phyloP scores from a whole-genome alignment of 257 asterid genomes.

The Nicotiana noctiflora region DNA sequence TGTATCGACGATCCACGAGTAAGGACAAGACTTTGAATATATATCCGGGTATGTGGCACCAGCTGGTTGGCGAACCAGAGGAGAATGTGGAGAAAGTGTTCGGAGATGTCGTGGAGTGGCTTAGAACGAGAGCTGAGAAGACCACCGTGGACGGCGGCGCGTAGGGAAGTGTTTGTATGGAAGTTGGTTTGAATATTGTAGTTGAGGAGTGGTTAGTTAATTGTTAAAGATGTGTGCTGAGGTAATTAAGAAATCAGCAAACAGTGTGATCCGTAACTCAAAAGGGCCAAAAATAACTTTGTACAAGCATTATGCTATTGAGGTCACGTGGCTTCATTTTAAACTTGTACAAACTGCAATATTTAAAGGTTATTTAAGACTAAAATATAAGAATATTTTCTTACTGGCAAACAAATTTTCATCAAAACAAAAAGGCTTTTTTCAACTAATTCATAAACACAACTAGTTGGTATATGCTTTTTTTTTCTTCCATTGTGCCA shows the following conservation, averaged over 20 bases:
- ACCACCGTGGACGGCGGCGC: background rate
- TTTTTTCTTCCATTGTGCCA: too few relatives aligned
- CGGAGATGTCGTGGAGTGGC: constrained; percentile 75
- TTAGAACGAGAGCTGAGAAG: constrained; percentile 25
- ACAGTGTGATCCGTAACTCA: background rate
- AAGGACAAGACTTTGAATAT: constrained; percentile 67
- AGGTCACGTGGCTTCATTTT: too few relatives aligned
- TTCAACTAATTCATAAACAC: too few relatives aligned
- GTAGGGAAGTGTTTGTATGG: background rate
- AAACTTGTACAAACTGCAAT: too few relatives aligned
- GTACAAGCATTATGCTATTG: background rate
- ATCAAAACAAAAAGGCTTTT: too few relatives aligned
- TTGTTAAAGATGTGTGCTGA: background rate
- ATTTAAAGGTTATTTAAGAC: too few relatives aligned
- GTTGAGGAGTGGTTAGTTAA: background rate
- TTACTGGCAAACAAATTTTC: too few relatives aligned
- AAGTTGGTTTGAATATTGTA: background rate
- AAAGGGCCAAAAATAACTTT: background rate
- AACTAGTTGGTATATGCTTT: too few relatives aligned
- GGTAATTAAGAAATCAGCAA: background rate
- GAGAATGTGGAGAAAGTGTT: constrained; percentile 78
- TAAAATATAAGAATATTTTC: too few relatives aligned
- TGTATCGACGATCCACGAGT: constrained; percentile 40
- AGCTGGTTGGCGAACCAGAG: constrained; percentile 76
- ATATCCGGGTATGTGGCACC: constrained; percentile 88